Percentiles rank a stretch among this genome's conserved stretches.
Evolutionary conservation across 2,329 filamentous ascomycete species (phyloP).

Genomic region (Parastagonospora avenae): DNA sequence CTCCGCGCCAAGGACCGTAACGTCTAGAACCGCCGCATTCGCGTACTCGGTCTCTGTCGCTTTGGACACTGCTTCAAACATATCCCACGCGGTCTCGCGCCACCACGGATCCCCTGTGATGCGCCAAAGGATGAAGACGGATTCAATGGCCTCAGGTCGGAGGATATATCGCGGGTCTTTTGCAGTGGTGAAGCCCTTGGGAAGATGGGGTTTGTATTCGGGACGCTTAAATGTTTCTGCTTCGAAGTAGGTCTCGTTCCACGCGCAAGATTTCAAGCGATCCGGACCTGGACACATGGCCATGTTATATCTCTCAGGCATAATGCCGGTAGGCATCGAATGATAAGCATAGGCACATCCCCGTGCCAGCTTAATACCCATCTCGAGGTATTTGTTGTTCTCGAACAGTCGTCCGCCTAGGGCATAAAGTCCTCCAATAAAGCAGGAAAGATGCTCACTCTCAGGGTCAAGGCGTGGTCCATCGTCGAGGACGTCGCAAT

Average conservation of each 20-base stretch:
- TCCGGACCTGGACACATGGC: slow-evolving; percentile 51
- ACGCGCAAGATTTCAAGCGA: slow-evolving; percentile 49
- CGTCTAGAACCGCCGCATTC: slow-evolving; percentile 51
- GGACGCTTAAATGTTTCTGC: slow-evolving; percentile 33
- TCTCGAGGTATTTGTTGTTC: slow-evolving; percentile 56
- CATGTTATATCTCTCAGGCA: slow-evolving; percentile 63
- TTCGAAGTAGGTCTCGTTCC: slow-evolving; percentile 58
- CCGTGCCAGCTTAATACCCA: slow-evolving; percentile 61
- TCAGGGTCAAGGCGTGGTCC: slow-evolving; percentile 49
- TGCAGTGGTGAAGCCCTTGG: slow-evolving; percentile 49
- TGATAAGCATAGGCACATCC: slow-evolving; percentile 66
- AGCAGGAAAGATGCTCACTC: slow-evolving; percentile 63
- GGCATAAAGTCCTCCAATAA: slow-evolving; percentile 64
- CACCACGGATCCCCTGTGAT: slow-evolving; percentile 58
- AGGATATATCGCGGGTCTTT: slow-evolving; percentile 52
- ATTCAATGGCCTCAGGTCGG: slow-evolving; percentile 62
- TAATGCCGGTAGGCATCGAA: slow-evolving; percentile 60
- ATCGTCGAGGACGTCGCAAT: slow-evolving; percentile 43
- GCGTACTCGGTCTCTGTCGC: slow-evolving; percentile 49
- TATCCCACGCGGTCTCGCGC: slow-evolving; percentile 52
- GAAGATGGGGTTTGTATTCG: slow-evolving; percentile 38
- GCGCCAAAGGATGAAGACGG: slow-evolving; percentile 62
- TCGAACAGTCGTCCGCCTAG: slow-evolving; percentile 62
- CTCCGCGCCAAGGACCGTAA: slow-evolving; percentile 38
- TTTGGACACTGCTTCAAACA: slow-evolving; percentile 51